Conservation (phyloP, 2,329 filamentous ascomycete species). For the Ceratocystis huliohia region DNA sequence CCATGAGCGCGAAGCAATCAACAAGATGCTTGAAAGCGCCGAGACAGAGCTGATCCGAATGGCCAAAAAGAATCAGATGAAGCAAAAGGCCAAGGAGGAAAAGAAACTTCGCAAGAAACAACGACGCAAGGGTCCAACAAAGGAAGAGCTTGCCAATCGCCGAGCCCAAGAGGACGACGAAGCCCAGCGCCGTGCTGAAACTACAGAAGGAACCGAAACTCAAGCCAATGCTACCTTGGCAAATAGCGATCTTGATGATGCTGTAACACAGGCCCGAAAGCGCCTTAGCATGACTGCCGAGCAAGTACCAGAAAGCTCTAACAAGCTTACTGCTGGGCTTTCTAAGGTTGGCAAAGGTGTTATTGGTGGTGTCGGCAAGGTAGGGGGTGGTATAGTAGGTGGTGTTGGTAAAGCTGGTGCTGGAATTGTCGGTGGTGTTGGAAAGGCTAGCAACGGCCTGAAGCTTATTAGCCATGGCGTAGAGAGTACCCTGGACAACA, state of each 20-base stretch:
- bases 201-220: slow-evolving; percentile 36
- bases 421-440: slow-evolving; percentile 29
- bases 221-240: slow-evolving; percentile 35
- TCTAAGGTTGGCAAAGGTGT: slow-evolving; percentile 18
- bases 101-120: slow-evolving; percentile 48
- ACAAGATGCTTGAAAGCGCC: slow-evolving; percentile 60
- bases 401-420: slow-evolving; percentile 28
- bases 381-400: slow-evolving; percentile 16
- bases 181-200: slow-evolving; percentile 39
- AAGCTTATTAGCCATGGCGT: slow-evolving; percentile 39
- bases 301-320: slow-evolving; percentile 25
- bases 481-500: slow-evolving; percentile 41
- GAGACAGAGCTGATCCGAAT: slow-evolving; percentile 72
- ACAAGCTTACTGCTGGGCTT: slow-evolving; percentile 30
- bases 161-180: slow-evolving; percentile 38
- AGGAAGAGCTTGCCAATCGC: slow-evolving; percentile 37
- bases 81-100: slow-evolving; percentile 49
- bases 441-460: slow-evolving; percentile 34
- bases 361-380: slow-evolving; percentile 16
- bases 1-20: slow-evolving; percentile 57
- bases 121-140: slow-evolving; percentile 38
- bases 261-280: slow-evolving; percentile 30
- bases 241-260: slow-evolving; percentile 39
- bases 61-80: slow-evolving; percentile 68
- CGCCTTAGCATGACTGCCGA: slow-evolving; percentile 13